These are phyloP conservation scores for Obelidium mucronatum DNA, from an alignment of 192 early-diverging fungal species.

Conservation along the genomic window DNA sequence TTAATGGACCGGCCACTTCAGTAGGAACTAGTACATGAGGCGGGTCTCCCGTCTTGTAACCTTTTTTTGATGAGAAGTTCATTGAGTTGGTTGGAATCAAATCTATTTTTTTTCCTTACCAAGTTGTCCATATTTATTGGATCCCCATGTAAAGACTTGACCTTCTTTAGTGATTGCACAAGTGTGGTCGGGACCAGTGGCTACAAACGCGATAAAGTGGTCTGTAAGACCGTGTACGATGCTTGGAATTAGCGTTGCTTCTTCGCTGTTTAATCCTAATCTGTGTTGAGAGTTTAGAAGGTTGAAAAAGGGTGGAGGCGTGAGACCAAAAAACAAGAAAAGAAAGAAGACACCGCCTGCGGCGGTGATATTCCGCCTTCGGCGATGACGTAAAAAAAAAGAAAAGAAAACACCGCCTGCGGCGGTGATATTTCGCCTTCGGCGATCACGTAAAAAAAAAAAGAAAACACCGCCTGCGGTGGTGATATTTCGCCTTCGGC, in stretches of 20 bases:
- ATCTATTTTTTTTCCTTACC: slow-evolving; percentile 52
- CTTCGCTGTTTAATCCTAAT: slow-evolving; percentile 69
- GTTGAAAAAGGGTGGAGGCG: too few species aligned
- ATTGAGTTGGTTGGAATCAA: background rate
- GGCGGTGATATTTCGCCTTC: too few species aligned
- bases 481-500: too few species aligned
- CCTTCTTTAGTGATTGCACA: slow-evolving; percentile 65
- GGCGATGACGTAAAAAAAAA: too few species aligned
- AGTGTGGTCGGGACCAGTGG: slow-evolving; percentile 76
- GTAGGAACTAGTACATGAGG: slow-evolving; percentile 51
- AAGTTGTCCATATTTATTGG: slow-evolving; percentile 70
- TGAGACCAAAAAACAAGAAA: too few species aligned
- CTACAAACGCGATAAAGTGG: slow-evolving; percentile 31
- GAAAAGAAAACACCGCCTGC: too few species aligned
- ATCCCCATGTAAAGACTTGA: slow-evolving; percentile 70
- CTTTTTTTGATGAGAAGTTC: background rate
- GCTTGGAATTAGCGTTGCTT: slow-evolving; percentile 63
- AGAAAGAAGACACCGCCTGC: too few species aligned
- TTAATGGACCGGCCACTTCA: slow-evolving; percentile 60
- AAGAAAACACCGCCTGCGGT: too few species aligned
- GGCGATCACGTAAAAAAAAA: too few species aligned
- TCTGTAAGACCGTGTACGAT: slow-evolving; percentile 53
- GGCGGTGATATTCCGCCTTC: too few species aligned
- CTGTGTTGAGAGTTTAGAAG: too few species aligned
- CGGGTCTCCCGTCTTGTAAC: slow-evolving; percentile 48